Evolutionary conservation across 2,329 filamentous ascomycete species (phyloP), one percentile per base, ranked within the genome.

Genomic region (Paracoccidioides lutzii): DNA sequence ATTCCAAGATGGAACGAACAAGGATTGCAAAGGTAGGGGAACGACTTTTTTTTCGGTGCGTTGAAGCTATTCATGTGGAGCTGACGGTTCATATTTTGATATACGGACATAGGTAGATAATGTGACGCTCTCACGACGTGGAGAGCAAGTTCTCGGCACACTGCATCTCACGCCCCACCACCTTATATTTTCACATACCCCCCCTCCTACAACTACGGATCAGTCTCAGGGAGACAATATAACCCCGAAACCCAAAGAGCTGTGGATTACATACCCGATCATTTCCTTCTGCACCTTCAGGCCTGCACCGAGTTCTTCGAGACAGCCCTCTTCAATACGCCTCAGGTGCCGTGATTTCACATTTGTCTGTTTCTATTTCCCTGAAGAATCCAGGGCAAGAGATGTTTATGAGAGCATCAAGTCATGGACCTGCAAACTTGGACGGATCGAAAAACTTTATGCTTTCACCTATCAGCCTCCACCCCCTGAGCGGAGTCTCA

Each of bases 231-330:
- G 70, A 58, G 66, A 71, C 48, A 70, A 75, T 52, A 59, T 65
- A n/a, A 57, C 63, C n/a, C 67, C 69, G 56, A 75, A 74, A 60
- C 75, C 79, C 28, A 78, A 83, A 67, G 88, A 95, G 71, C 81
- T 87, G 67, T 98, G 91, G 88, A 88, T 97, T 55, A 90, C 93
- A 14, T 98, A 90, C 71, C 90, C 91, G 30, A 90, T 97, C 72
- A 88, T 98, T 65, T 81, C 81, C 43, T 81, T 84, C 65, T 95
- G 90, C 72, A 82, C 80, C 30, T 82, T 91, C 61, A 82, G 88
- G 58, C 86, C 89, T 33, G 83, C 84, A 49, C 84, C 87, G 15
- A 78, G 81, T 5, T 76, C 78, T 10, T 85, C 86, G 57, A 80
- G 82, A 52, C 80, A 89, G 59, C 80, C 83, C 37, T 89, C 90